phyloP scores from a whole-genome alignment of 306 rosid genomes.

The Alnus glutinosa region DNA sequence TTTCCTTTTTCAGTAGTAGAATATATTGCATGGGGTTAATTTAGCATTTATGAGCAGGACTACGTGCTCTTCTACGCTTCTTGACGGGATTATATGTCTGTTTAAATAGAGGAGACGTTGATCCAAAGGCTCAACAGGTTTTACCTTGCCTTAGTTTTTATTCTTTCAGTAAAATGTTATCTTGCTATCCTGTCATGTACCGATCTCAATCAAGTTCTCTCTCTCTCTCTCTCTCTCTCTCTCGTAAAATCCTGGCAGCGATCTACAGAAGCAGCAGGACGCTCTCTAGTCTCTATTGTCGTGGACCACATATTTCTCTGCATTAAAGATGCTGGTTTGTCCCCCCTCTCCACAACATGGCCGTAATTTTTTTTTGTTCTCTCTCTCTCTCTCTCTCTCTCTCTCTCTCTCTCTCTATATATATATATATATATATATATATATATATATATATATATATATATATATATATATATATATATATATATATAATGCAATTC shows the following conservation, averaged over 20 bases:
- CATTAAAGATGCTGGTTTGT: constrained; percentile 84
- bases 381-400: too few species aligned
- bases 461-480: too few species aligned
- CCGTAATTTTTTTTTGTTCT: not conserved
- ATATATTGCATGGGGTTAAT: constrained; percentile 25
- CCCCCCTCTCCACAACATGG: constrained; percentile 15
- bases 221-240: constrained; percentile 23
- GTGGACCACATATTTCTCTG: constrained; percentile 93
- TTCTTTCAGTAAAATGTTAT: constrained; percentile 17
- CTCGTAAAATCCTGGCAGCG: constrained; percentile 55
- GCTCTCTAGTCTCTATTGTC: constrained; percentile 76
- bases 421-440: too few species aligned
- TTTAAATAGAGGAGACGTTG: constrained; percentile 83
- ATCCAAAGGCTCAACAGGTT: constrained; percentile 73
- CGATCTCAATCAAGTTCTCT: constrained; percentile 19
- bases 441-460: too few species aligned
- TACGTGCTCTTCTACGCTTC: constrained; percentile 92
- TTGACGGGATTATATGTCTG: constrained; percentile 88
- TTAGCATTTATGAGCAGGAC: constrained; percentile 51
- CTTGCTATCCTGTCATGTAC: constrained; percentile 16
- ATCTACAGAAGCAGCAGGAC: constrained; percentile 82
- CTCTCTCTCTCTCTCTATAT: too few species aligned
- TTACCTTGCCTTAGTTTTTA: constrained; percentile 25
- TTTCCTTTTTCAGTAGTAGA: constrained; percentile 20
- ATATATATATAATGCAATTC: not conserved